Evolutionary conservation across 176 grass and related monocot species (phyloP), one percentile per base, ranked within the genome.

Genomic region (Chloris gayana): DNA sequence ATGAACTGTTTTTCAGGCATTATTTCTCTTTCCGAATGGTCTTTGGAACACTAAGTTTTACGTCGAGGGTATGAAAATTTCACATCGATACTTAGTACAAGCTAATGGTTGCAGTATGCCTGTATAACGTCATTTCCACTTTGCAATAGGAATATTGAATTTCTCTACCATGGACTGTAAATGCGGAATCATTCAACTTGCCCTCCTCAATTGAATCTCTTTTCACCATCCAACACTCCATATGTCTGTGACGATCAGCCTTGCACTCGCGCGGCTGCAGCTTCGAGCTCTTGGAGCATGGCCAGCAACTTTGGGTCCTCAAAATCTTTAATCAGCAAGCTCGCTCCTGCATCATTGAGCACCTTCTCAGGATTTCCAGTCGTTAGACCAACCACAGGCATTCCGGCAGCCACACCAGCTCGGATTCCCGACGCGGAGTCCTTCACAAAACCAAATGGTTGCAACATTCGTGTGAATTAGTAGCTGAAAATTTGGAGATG

Each of bases 361-460:
- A 51, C 76, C 54, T 88, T 86, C 67, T 85, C 89, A 34, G 94
- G 94, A 68, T 94, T 97, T 76, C 94, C 83, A 6, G 74, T 90
- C 19, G 85, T 74, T 72, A 97, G 47, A 21, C 85, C 91, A 66
- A 91, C 82, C 74, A 91, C 94, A 5, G 87, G 72, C 76, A 97
- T 90, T 9, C 87, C 85, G n/a, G 94, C 94, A 32, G 87, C 91
- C 62, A 88, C 89, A 38, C 89, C 94, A 10, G 94, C 94, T 82
- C 67, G 83, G 51, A 88, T 44, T 63, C 94, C 94, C 5, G 94
- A 97, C 1, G 87, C 67, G 18, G 94, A 97, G 80, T 94, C 94
- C 94, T 97, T n/a, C 2, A 29, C 32, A 31, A 68, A 67, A 47
- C 2, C 35, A 41, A 44, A 47, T 2, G 26, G 50, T 73, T 29